phyloP scores from a whole-genome alignment of 345 rosid genomes.

The Tarenaya hassleriana region DNA sequence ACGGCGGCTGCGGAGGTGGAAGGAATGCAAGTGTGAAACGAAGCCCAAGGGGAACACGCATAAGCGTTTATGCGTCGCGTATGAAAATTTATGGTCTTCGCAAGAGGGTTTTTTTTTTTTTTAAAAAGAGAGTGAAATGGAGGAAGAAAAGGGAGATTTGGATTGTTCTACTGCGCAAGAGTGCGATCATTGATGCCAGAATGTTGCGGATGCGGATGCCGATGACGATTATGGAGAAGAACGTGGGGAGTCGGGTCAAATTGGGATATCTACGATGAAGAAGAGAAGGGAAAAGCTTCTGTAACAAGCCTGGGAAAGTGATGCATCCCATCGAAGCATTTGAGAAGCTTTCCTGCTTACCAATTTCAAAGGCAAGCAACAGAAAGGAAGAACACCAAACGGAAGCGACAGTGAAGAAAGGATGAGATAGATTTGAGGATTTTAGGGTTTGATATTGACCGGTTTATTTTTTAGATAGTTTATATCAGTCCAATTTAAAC shows the following conservation, averaged over 20 bases:
- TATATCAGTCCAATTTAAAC: too few relatives aligned
- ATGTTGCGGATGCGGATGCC: slow-evolving; percentile 19
- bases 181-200: too few relatives aligned
- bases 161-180: too few relatives aligned
- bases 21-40: slow-evolving; percentile 59
- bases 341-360: too few relatives aligned
- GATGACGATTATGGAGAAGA: slow-evolving; percentile 15
- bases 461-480: too few relatives aligned
- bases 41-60: slow-evolving; percentile 35
- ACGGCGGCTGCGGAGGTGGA: slow-evolving; percentile 5
- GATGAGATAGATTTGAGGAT: too few relatives aligned
- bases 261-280: slow-evolving; percentile 43
- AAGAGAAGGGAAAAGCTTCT: slow-evolving; percentile 70
- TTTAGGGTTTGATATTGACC: too few relatives aligned
- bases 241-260: slow-evolving; percentile 22
- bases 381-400: too few relatives aligned
- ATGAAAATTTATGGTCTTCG: slow-evolving; percentile 64
- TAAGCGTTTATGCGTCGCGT: slow-evolving; percentile 76
- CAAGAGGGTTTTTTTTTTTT: slow-evolving; percentile 80
- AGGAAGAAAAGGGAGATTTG: slow-evolving; percentile 21
- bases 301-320: too few relatives aligned
- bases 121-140: slow-evolving; percentile 20
- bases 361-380: too few relatives aligned
- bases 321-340: too few relatives aligned
- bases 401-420: too few relatives aligned